A percentile compares a stretch with the other conserved stretches of the same genome.
Evolutionary conservation across 2,329 filamentous ascomycete genomes (phyloP).

Genomic region (Xylariaceae sp.): DNA sequence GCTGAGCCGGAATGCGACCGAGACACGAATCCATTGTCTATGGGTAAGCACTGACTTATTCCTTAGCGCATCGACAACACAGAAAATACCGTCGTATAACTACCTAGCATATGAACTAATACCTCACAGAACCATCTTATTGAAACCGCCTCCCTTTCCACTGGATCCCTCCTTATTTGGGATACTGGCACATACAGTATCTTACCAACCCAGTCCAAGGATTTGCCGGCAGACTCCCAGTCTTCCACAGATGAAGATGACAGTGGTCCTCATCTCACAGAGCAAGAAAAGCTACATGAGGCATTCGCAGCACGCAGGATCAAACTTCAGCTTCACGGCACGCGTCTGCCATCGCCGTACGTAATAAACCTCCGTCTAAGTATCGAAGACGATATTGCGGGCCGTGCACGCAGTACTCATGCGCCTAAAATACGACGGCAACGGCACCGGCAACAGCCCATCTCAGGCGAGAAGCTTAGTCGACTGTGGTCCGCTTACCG

Average conservation of each 20-base stretch:
- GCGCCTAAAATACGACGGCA: conserved; percentile 24
- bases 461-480: neutral
- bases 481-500: no score
- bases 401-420: conserved; percentile 26
- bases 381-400: conserved; percentile 36
- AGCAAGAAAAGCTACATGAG: conserved; percentile 43
- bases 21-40: conserved; percentile 56
- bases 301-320: conserved; percentile 54
- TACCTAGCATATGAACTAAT: neutral
- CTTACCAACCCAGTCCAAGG: conserved; percentile 35
- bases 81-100: neutral
- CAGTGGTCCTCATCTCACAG: conserved; percentile 25
- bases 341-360: conserved; percentile 47
- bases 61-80: neutral
- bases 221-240: conserved; percentile 30
- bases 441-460: conserved; percentile 14
- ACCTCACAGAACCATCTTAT: conserved; percentile 52
- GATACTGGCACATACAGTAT: conserved; percentile 55
- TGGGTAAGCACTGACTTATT: conserved; percentile 40
- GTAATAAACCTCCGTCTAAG: conserved; percentile 50
- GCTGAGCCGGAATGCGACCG: conserved; percentile 54
- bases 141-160: conserved; percentile 49
- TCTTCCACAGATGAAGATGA: conserved; percentile 29
- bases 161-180: conserved; percentile 57
- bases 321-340: conserved; percentile 48